phyloP scores from a whole-genome alignment of 108 stramenopile genomes.

The Nitzschia sp. region DNA sequence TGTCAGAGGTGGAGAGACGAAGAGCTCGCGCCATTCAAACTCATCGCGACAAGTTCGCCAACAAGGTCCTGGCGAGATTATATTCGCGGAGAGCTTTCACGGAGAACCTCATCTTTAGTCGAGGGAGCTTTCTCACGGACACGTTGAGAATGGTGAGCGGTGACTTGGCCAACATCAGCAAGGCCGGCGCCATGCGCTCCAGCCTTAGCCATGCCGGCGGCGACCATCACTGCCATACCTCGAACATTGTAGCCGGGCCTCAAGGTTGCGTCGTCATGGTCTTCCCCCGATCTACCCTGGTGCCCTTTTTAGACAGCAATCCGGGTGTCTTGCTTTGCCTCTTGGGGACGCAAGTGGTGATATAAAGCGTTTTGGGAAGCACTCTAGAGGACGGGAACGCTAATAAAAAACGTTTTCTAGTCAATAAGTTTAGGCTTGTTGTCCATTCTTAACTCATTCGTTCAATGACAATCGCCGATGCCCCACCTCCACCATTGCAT shows the following conservation, averaged over 20 bases:
- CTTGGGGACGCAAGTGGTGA: slow-evolving; percentile 71
- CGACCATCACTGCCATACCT: slow-evolving; percentile 43
- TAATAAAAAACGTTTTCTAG: neutral
- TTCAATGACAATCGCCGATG: slow-evolving; percentile 94
- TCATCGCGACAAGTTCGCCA: slow-evolving; percentile 57
- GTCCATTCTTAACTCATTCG: slow-evolving; percentile 51
- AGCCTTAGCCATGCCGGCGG: slow-evolving; percentile 18
- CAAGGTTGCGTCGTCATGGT: slow-evolving; percentile 67
- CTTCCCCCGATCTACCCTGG: slow-evolving; percentile 58
- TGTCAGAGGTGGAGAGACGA: neutral
- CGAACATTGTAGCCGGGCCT: slow-evolving; percentile 62
- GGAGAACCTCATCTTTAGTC: slow-evolving; percentile 59
- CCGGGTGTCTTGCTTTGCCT: slow-evolving; percentile 68
- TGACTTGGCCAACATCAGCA: slow-evolving; percentile 31
- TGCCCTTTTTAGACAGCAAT: slow-evolving; percentile 70
- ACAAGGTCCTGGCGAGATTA: slow-evolving; percentile 69
- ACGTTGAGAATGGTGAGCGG: slow-evolving; percentile 74
- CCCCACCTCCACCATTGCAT: slow-evolving; percentile 99
- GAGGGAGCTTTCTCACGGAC: slow-evolving; percentile 68
- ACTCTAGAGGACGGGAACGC: neutral
- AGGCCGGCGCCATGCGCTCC: neutral
- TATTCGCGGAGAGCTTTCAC: slow-evolving; percentile 65
- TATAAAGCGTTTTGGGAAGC: slow-evolving; percentile 24
- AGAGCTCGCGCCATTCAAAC: slow-evolving; percentile 15
- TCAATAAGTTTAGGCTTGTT: neutral